Evolutionary conservation across 495 filamentous ascomycete genomes (phyloP).

Genomic region (Letharia lupina): DNA sequence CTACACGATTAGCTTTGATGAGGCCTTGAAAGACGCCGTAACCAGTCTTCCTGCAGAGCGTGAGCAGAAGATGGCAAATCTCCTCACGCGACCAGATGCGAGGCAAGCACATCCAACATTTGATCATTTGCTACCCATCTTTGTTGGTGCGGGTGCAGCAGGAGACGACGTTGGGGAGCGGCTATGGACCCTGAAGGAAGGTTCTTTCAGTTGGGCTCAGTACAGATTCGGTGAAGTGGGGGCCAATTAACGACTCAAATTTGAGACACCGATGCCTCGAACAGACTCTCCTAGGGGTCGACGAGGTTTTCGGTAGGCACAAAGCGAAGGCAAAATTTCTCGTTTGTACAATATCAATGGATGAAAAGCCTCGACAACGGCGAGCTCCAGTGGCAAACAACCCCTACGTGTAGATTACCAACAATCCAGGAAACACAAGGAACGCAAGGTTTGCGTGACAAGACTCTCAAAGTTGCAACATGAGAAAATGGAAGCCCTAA

Average conservation of each 20-base stretch:
- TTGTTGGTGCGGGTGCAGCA: slow-evolving; percentile 65
- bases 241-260: slow-evolving; percentile 13
- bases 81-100: slow-evolving; percentile 58
- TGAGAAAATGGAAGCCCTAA: not conserved
- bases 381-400: not conserved
- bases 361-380: not conserved
- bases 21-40: slow-evolving; percentile 66
- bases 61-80: slow-evolving; percentile 48
- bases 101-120: slow-evolving; percentile 69
- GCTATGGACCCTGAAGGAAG: slow-evolving; percentile 58
- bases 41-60: slow-evolving; percentile 44
- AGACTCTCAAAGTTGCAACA: not conserved
- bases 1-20: slow-evolving; percentile 70
- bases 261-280: not conserved
- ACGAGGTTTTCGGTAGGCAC: not conserved
- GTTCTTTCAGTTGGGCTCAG: slow-evolving; percentile 64
- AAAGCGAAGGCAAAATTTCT: not conserved
- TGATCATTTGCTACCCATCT: slow-evolving; percentile 74
- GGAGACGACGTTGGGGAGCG: slow-evolving; percentile 53
- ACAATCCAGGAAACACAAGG: not conserved
- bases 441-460: not conserved
- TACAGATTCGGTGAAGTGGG: slow-evolving; percentile 62
- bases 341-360: not conserved
- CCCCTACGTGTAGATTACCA: not conserved
- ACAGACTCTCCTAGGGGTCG: not conserved